phyloP scores from a whole-genome alignment of 352 stramenopile species.

The Phytophthora citricola region DNA sequence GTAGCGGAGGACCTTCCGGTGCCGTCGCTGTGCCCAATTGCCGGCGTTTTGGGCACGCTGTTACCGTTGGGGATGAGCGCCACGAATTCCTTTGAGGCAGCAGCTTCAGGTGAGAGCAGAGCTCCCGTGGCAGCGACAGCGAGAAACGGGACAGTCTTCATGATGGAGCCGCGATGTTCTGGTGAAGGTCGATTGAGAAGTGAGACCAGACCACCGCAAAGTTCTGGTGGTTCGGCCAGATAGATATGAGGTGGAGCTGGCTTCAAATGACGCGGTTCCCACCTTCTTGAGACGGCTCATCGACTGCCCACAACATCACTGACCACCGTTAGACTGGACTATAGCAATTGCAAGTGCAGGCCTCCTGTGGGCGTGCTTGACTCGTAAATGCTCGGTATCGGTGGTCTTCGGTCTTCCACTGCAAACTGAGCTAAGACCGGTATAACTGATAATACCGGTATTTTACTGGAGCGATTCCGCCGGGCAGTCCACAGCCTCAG shows the following conservation, averaged over 20 bases:
- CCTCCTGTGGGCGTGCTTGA: too few species aligned
- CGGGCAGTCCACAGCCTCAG: conserved; percentile 25
- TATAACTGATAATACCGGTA: neutral
- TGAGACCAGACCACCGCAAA: conserved; percentile 1
- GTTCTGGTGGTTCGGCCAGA: conserved; percentile 18
- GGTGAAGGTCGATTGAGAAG: conserved; percentile 17
- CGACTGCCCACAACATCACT: too few species aligned
- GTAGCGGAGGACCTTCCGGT: conserved; percentile 5
- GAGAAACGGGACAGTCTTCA: conserved; percentile 6
- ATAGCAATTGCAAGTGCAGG: neutral
- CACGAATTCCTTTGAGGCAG: conserved; percentile 31
- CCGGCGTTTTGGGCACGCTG: conserved; percentile 38
- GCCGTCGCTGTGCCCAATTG: conserved; percentile 44
- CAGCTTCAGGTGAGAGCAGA: neutral
- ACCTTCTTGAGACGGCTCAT: too few species aligned
- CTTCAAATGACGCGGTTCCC: conserved; percentile 9
- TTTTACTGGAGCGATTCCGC: conserved; percentile 10
- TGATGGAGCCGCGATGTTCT: conserved; percentile 1
- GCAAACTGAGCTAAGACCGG: neutral
- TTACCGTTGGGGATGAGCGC: conserved; percentile 43
- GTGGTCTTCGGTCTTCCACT: neutral
- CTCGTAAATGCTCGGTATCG: neutral
- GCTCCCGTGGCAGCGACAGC: neutral
- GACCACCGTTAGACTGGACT: too few species aligned
- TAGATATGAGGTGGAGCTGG: conserved; percentile 8